Conservation (phyloP, 2,329 filamentous ascomycete genomes). For the Aspergillus sp. region DNA sequence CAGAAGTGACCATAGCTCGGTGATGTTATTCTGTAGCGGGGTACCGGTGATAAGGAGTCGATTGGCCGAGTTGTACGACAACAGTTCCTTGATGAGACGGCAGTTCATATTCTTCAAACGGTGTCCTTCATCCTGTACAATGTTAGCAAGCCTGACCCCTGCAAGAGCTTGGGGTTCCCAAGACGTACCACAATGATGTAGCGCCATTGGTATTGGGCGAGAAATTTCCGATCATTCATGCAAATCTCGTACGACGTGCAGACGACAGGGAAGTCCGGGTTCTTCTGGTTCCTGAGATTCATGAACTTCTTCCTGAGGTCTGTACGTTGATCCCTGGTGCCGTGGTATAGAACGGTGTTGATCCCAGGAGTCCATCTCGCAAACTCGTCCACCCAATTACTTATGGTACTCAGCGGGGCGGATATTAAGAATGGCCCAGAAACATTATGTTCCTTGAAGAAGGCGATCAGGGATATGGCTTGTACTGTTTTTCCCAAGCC, state of each 20-base stretch:
- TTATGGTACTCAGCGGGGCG: conserved; percentile 84
- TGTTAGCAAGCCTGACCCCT: conserved; percentile 13
- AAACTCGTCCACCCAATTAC: conserved; percentile 96
- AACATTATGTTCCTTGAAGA: conserved; percentile 80
- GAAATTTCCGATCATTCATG: conserved; percentile 78
- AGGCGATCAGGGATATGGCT: conserved; percentile 81
- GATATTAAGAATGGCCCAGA: conserved; percentile 91
- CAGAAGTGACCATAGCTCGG: conserved; percentile 90
- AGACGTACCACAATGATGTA: conserved; percentile 83
- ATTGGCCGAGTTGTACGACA: conserved; percentile 86
- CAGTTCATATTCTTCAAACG: conserved; percentile 97
- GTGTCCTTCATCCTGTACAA: conserved; percentile 79
- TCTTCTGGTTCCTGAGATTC: conserved; percentile 64
- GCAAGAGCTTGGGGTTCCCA: neutral
- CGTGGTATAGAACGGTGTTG: conserved; percentile 88
- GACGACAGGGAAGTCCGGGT: conserved; percentile 79
- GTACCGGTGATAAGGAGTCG: conserved; percentile 92
- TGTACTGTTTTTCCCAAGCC: conserved; percentile 90
- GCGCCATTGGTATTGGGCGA: conserved; percentile 87
- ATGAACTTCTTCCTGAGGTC: conserved; percentile 72
- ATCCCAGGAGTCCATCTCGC: conserved; percentile 85
- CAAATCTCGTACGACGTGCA: conserved; percentile 97
- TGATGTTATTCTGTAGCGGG: conserved; percentile 90
- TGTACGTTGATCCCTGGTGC: conserved; percentile 73
- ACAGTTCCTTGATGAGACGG: conserved; percentile 81